A percentile compares a stretch with the other conserved stretches of the same genome.
Conservation (phyloP, 2,329 filamentous ascomycete species). For the Ophiostoma novo-ulmi region DNA sequence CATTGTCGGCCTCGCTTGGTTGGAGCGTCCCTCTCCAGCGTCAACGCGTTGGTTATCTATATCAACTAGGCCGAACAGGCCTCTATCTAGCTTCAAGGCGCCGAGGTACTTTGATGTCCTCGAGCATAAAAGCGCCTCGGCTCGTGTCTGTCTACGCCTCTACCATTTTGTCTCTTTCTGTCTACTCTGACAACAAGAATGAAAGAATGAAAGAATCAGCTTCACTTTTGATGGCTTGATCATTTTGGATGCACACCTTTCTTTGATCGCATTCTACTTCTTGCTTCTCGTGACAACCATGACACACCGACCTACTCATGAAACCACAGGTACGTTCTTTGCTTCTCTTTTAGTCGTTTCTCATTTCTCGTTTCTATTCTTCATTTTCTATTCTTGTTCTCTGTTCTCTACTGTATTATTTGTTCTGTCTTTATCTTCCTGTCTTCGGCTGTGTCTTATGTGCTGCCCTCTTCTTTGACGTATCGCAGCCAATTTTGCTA, state of each 20-base stretch:
- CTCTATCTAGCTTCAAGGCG: not conserved
- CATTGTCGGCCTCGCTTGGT: too few species aligned
- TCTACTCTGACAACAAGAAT: not conserved
- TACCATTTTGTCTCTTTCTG: not conserved
- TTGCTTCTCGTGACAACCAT: not conserved
- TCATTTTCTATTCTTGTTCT: not conserved
- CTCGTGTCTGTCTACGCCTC: not conserved
- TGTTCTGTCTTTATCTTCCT: not conserved
- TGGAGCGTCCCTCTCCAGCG: not conserved
- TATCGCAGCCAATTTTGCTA: too few species aligned
- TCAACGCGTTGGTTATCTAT: not conserved
- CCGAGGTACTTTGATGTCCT: not conserved
- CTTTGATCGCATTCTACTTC: not conserved
- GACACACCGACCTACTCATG: not conserved
- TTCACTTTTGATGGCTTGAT: conserved; percentile 1
- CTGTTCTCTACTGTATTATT: not conserved
- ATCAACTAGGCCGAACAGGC: not conserved
- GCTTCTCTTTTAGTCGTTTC: too few species aligned
- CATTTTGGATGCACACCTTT: conserved; percentile 3
- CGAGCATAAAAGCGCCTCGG: not conserved
- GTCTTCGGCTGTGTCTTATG: not conserved
- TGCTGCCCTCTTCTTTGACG: not conserved
- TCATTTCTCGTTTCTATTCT: not conserved
- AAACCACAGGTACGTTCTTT: not conserved
- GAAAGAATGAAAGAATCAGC: not conserved